Evolutionary conservation across 371 early-diverging fungal species (phyloP).

Genomic region (Syncephalastrum sp.): DNA sequence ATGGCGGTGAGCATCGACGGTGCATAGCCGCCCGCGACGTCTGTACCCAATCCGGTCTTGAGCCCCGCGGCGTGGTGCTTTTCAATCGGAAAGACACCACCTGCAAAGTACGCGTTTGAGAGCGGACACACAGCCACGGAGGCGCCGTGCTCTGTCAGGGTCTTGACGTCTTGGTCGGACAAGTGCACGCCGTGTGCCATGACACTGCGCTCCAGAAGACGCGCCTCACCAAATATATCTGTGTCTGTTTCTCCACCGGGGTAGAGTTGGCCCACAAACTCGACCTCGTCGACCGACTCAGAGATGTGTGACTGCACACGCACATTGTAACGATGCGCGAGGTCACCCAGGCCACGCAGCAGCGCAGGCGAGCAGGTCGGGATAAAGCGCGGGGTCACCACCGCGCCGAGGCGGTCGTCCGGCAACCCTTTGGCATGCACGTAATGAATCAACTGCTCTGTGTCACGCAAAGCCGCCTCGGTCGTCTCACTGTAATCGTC

Average conservation of each 20-base stretch:
- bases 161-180: conserved; percentile 37
- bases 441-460: conserved; percentile 11
- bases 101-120: conserved; percentile 60
- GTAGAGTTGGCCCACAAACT: conserved; percentile 51
- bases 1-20: conserved; percentile 64
- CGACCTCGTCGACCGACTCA: conserved; percentile 59
- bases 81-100: conserved; percentile 25
- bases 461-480: conserved; percentile 31
- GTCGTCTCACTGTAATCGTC: conserved; percentile 55
- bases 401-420: conserved; percentile 41
- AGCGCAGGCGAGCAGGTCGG: conserved; percentile 56
- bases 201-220: conserved; percentile 53
- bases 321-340: conserved; percentile 40
- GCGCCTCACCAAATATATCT: conserved; percentile 50
- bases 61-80: conserved; percentile 21
- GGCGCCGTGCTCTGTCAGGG: conserved; percentile 38
- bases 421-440: conserved; percentile 1
- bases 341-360: conserved; percentile 46
- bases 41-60: conserved; percentile 66
- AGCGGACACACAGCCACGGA: conserved; percentile 67
- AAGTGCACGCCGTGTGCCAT: conserved; percentile 74
- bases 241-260: conserved; percentile 49
- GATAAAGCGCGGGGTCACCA: conserved; percentile 69
- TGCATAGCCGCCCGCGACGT: conserved; percentile 67
- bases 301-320: conserved; percentile 59